Evolutionary conservation across 2,329 filamentous ascomycete species (phyloP), one percentile per base, ranked within the genome.

Genomic region (Cryphonectria naterciae): DNA sequence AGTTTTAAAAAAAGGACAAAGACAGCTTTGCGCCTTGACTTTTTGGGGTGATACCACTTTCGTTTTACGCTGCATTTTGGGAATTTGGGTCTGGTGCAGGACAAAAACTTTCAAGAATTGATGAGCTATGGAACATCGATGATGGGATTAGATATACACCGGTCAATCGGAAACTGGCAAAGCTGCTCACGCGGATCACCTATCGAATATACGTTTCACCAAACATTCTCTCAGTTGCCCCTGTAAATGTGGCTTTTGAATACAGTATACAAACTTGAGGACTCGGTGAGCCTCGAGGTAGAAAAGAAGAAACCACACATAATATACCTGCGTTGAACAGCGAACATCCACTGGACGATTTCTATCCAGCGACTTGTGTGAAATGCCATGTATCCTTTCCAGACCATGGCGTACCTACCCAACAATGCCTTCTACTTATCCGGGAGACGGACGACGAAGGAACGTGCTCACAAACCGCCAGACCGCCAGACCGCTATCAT

Each of bases 31-130:
- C 13, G 39, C 37, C 39, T 64, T n/a, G n/a, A 15, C 10, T 64
- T 25, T 19, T 15, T n/a, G 37, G 37, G 39, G 25, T 32, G 22
- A 64, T 64, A 64, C 39, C 61, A 46, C 61, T 64, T 64, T 64
- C 61, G 39, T 43, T 64, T 2, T 32, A 10, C 32, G 32, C 32
- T 61, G 58, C 17, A 10, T n/a, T n/a, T 37, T 22, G 32, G 4
- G 17, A 61, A n/a, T 32, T 35, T 35, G 35, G 58, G 58, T 61
- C 17, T 11, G 58, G 19, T 61, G 58, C 28, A 25, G 58, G 32
- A 39, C 32, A 61, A 61, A 61, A 39, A 4, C 28, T 61, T n/a
- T 22, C 1, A 39, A 61, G 58, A 39, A 10, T 39, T 61, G 58
- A 61, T 39, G 58, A 61, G 58, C 32, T 39, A 61, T 39, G 58